Evolutionary conservation across 148 eudicot species (phyloP).

Genomic region (Persicaria maculosa): DNA sequence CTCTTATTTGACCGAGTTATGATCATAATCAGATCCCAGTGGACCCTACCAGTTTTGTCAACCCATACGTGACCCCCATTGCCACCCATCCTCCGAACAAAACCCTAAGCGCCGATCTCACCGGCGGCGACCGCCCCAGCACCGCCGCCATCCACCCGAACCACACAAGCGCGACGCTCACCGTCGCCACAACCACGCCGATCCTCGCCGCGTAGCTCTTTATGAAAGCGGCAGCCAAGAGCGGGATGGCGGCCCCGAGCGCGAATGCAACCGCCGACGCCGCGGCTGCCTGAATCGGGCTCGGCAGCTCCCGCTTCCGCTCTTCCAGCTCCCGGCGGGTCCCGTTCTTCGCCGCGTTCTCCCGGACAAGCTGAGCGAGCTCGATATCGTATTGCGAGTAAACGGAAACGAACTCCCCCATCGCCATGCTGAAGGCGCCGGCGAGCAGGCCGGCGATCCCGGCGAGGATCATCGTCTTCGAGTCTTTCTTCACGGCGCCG

Average conservation of each 20-base stretch:
- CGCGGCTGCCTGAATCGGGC: background rate
- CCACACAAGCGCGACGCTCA: slow-evolving; percentile 31
- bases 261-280: background rate
- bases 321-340: background rate
- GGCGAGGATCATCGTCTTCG: slow-evolving; percentile 31
- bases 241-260: background rate
- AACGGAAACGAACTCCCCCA: slow-evolving; percentile 52
- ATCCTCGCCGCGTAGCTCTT: slow-evolving; percentile 28
- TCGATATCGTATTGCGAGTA: slow-evolving; percentile 56
- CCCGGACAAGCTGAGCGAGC: slow-evolving; percentile 13
- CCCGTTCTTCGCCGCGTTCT: background rate
- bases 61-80: slow-evolving; percentile 48
- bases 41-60: slow-evolving; percentile 38
- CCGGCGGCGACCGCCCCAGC: slow-evolving; percentile 31
- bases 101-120: slow-evolving; percentile 37
- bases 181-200: slow-evolving; percentile 38
- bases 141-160: slow-evolving; percentile 41
- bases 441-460: slow-evolving; percentile 43
- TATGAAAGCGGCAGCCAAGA: slow-evolving; percentile 26
- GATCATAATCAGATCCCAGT: slow-evolving; percentile 17
- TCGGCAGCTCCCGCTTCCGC: background rate
- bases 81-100: slow-evolving; percentile 53
- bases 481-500: slow-evolving; percentile 38
- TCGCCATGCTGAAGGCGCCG: slow-evolving; percentile 58
- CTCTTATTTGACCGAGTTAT: no score